Evolutionary conservation across 2,329 filamentous ascomycete genomes (phyloP).

Genomic region (Aspergillus arachidicola): DNA sequence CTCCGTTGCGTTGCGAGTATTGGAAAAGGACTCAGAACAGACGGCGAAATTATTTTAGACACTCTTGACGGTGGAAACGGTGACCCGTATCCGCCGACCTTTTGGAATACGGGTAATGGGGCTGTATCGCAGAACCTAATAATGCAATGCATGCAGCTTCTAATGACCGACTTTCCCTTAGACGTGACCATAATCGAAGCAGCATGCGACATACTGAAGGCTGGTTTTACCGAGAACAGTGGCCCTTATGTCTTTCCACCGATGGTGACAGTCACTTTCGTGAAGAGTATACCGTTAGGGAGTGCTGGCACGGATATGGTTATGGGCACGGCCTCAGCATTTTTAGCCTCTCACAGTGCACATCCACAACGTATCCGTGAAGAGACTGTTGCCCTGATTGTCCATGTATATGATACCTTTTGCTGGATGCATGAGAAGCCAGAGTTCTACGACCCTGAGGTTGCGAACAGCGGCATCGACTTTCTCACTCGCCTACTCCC

Average conservation of each 20-base stretch:
- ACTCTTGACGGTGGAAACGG: slow-evolving; percentile 28
- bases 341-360: slow-evolving; percentile 46
- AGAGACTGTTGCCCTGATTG: slow-evolving; percentile 39
- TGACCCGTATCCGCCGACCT: slow-evolving; percentile 35
- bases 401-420: slow-evolving; percentile 43
- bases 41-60: slow-evolving; percentile 40
- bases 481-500: slow-evolving; percentile 46
- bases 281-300: slow-evolving; percentile 43
- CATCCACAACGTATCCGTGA: slow-evolving; percentile 37
- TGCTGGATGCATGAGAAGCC: slow-evolving; percentile 39
- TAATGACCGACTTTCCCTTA: slow-evolving; percentile 43
- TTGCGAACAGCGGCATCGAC: slow-evolving; percentile 48
- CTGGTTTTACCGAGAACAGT: slow-evolving; percentile 48
- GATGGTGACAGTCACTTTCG: slow-evolving; percentile 43
- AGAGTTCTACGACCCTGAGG: slow-evolving; percentile 43
- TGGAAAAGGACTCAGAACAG: slow-evolving; percentile 42
- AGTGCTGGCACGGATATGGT: slow-evolving; percentile 45
- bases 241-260: slow-evolving; percentile 49
- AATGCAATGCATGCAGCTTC: slow-evolving; percentile 43
- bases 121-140: slow-evolving; percentile 37
- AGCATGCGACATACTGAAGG: slow-evolving; percentile 49
- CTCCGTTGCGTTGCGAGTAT: slow-evolving; percentile 46
- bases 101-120: slow-evolving; percentile 41
- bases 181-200: slow-evolving; percentile 48
- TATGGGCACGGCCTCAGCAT: slow-evolving; percentile 50